Conservation (phyloP, 2,329 filamentous ascomycete genomes). For the Allantophomopsis cytisporea region DNA sequence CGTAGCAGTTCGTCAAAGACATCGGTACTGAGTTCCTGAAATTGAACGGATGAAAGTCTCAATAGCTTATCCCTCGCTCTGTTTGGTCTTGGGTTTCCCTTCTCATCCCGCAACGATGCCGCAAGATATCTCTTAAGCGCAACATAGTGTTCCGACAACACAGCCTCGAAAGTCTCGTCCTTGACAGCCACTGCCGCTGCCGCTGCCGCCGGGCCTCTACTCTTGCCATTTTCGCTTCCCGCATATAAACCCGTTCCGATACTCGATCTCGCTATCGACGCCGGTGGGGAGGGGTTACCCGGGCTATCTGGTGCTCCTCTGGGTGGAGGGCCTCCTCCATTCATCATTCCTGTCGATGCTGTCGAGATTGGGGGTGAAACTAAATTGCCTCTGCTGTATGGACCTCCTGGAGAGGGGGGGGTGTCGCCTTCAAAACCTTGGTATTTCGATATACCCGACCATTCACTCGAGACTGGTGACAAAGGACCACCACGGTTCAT, state of each 20-base stretch:
- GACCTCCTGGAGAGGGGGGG: constrained; percentile 30
- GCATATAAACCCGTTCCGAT: constrained; percentile 61
- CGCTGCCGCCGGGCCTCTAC: constrained; percentile 23
- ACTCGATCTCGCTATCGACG: constrained; percentile 76
- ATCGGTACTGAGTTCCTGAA: constrained; percentile 94
- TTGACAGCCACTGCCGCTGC: too few relatives aligned
- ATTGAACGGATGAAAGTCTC: constrained; percentile 80
- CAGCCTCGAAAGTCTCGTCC: constrained; percentile 49
- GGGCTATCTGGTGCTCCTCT: constrained; percentile 31
- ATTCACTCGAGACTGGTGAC: constrained; percentile 78
- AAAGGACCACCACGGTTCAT: constrained; percentile 69
- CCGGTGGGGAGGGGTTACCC: constrained; percentile 69
- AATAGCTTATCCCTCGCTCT: constrained; percentile 90
- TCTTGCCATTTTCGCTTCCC: constrained; percentile 50
- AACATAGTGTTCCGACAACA: constrained; percentile 69
- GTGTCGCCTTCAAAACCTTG: constrained; percentile 33
- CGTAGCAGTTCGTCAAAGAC: constrained; percentile 91
- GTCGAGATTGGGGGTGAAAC: constrained; percentile 59
- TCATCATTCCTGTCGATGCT: constrained; percentile 46
- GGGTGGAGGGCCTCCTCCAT: constrained; percentile 39
- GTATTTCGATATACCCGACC: constrained; percentile 59
- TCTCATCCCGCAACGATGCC: constrained; percentile 58
- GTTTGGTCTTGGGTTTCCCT: constrained; percentile 62
- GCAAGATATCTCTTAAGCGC: constrained; percentile 57
- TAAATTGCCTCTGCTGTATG: constrained; percentile 41